Conservation (phyloP, 164 flowering plant species). For the Annona cherimola region DNA sequence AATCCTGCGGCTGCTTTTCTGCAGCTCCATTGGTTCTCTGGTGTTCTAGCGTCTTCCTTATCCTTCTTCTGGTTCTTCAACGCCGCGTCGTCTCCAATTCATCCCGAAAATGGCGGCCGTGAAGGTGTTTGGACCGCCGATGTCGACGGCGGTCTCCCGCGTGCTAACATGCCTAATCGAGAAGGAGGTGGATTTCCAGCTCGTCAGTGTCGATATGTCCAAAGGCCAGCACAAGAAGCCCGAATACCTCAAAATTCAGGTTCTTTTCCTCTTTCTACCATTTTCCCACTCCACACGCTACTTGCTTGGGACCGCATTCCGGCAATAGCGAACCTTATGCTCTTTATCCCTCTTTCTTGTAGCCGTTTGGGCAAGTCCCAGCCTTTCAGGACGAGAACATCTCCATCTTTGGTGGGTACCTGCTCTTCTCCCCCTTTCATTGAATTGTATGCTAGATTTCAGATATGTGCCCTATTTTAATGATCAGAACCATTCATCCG, state of each 20-base stretch:
- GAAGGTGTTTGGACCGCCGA: slow-evolving; percentile 77
- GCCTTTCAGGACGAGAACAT: slow-evolving; percentile 67
- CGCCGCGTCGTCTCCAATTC: no score
- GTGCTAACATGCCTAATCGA: slow-evolving; percentile 66
- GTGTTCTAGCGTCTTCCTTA: no score
- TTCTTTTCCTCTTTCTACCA: slow-evolving; percentile 7
- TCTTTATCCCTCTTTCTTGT: slow-evolving; percentile 9
- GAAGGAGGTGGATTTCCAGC: slow-evolving; percentile 61
- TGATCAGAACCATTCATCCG: neutral
- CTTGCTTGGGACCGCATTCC: neutral
- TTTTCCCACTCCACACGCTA: neutral
- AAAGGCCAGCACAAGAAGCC: slow-evolving; percentile 81
- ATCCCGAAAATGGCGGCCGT: slow-evolving; percentile 35
- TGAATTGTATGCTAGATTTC: neutral
- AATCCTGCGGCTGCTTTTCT: no score
- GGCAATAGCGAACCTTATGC: neutral
- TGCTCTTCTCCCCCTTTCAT: neutral
- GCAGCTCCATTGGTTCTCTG: no score
- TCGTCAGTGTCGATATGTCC: slow-evolving; percentile 57
- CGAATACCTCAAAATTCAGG: slow-evolving; percentile 75
- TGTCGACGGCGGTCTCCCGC: slow-evolving; percentile 75
- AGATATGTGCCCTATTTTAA: neutral
- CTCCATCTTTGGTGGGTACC: slow-evolving; percentile 54
- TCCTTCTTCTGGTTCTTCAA: no score
- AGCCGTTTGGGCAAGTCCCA: slow-evolving; percentile 95